phyloP scores from a whole-genome alignment of 176 grass and related monocot genomes.

The Musa acuminata region DNA sequence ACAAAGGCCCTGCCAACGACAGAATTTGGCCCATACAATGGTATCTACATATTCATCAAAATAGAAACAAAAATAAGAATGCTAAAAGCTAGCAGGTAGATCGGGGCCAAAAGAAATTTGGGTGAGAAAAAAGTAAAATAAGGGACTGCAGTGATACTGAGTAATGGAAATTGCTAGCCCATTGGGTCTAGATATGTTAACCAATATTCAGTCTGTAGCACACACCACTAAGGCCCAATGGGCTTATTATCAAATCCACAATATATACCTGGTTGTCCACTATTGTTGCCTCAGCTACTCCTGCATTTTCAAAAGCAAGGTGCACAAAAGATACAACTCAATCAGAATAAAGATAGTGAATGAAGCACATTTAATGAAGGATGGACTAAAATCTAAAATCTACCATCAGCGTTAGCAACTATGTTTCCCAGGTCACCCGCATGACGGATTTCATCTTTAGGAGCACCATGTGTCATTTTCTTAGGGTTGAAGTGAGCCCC shows the following conservation, averaged over 20 bases:
- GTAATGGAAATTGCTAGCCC: background rate
- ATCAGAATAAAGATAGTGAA: background rate
- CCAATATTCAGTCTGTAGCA: background rate
- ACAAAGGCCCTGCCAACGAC: constrained; percentile 94
- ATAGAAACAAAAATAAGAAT: background rate
- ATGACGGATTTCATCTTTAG: constrained; percentile 41
- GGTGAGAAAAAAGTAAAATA: background rate
- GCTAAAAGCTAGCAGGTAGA: background rate
- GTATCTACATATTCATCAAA: constrained; percentile 53
- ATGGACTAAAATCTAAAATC: background rate
- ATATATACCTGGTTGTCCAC: constrained; percentile 60
- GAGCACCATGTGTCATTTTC: constrained; percentile 59
- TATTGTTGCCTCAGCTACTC: constrained; percentile 51
- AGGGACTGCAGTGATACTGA: background rate
- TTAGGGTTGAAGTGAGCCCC: constrained; percentile 93
- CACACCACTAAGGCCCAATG: background rate
- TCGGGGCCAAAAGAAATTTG: too few species aligned
- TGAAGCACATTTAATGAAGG: constrained; percentile 5
- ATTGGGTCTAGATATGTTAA: background rate
- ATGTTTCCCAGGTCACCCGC: constrained; percentile 48
- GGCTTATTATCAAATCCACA: background rate
- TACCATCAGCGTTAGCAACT: constrained; percentile 74
- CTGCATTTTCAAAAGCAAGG: background rate
- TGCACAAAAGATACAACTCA: background rate
- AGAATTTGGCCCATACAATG: constrained; percentile 65